Evolutionary conservation across 345 rosid species (phyloP).

Genomic region (Kandelia obovata): DNA sequence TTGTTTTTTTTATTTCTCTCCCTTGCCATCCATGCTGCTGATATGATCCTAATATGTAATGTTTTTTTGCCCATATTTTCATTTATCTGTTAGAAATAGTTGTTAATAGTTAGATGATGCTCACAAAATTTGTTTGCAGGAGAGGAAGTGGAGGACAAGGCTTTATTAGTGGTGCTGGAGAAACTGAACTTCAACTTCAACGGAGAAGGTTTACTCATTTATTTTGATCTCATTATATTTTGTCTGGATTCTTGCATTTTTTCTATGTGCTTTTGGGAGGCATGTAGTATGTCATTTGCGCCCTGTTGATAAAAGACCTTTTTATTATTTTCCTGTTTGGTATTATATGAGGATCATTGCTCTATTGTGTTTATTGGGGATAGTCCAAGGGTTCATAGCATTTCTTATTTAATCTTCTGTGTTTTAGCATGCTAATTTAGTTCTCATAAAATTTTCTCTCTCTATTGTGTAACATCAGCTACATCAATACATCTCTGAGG

Average conservation of each 20-base stretch:
- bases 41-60: neutral
- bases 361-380: too few species aligned
- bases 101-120: neutral
- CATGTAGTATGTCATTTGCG: too few species aligned
- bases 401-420: too few species aligned
- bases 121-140: slow-evolving; percentile 44
- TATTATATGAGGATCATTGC: too few species aligned
- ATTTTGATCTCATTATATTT: slow-evolving; percentile 1
- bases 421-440: too few species aligned
- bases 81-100: neutral
- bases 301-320: too few species aligned
- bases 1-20: neutral
- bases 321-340: too few species aligned
- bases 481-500: too few species aligned
- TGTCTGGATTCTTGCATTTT: neutral
- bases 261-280: neutral
- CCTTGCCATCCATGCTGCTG: too few species aligned
- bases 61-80: neutral
- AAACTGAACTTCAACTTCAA: slow-evolving; percentile 98
- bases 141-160: slow-evolving; percentile 94
- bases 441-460: too few species aligned
- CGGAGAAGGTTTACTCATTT: slow-evolving; percentile 59
- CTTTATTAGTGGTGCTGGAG: slow-evolving; percentile 94
- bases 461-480: too few species aligned
- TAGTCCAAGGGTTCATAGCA: too few species aligned